Percentiles rank a stretch among this genome's conserved stretches.
Evolutionary conservation across 2,329 filamentous ascomycete species (phyloP).

Genomic region (Myriosclerotinia scirpicola): DNA sequence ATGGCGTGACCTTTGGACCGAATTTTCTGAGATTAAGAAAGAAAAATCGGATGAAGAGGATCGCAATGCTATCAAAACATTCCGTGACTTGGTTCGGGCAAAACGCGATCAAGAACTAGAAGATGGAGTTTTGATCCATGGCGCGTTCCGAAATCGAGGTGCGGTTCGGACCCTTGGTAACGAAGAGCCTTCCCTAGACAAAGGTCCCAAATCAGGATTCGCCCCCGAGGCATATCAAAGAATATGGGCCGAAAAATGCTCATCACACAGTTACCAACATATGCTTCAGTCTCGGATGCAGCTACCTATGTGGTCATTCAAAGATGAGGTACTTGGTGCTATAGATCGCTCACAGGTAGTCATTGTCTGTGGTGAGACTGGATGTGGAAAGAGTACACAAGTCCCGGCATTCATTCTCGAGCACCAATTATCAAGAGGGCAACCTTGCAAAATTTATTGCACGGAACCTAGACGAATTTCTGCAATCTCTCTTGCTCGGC

Average conservation of each 20-base stretch:
- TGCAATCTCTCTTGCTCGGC: conserved; percentile 86
- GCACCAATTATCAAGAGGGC: conserved; percentile 77
- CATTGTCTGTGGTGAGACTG: conserved; percentile 95
- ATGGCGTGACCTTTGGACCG: conserved; percentile 85
- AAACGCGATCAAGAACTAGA: conserved; percentile 68
- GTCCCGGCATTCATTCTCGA: conserved; percentile 94
- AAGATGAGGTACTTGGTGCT: conserved; percentile 71
- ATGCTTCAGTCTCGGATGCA: conserved; percentile 63
- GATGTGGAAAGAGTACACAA: conserved; percentile 96
- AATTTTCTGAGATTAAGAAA: conserved; percentile 72
- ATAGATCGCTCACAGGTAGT: conserved; percentile 81
- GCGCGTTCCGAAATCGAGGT: conserved; percentile 68
- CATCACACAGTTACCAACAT: conserved; percentile 42
- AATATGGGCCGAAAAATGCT: conserved; percentile 72
- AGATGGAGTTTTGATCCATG: conserved; percentile 73
- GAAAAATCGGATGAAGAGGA: conserved; percentile 68
- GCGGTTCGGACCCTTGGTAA: conserved; percentile 50
- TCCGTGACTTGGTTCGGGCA: conserved; percentile 69
- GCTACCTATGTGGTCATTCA: conserved; percentile 87
- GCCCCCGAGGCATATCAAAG: conserved; percentile 48
- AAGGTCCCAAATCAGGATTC: conserved; percentile 37
- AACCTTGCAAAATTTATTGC: conserved; percentile 87
- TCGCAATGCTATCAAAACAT: conserved; percentile 62
- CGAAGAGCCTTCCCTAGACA: conserved; percentile 47
- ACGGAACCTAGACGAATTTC: conserved; percentile 95